Percentiles rank a stretch among this genome's conserved stretches.
Conservation (phyloP, 2,329 filamentous ascomycete species). For the Aspergillus sp. region DNA sequence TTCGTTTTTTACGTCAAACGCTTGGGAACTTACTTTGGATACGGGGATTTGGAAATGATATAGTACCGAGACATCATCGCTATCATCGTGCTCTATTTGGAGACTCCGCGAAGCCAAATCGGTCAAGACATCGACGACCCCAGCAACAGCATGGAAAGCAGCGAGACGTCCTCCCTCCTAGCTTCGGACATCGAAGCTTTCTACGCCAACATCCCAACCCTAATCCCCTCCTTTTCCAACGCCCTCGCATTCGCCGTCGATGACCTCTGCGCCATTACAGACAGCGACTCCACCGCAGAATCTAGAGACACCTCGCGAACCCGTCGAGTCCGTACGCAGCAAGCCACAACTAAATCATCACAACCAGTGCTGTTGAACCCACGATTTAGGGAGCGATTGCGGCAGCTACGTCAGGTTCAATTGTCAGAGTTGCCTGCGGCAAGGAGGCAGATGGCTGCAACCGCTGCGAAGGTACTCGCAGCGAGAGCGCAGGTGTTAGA, state of each 20-base stretch:
- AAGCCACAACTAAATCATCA: constrained; percentile 1
- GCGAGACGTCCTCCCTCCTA: constrained; percentile 22
- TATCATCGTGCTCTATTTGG: constrained; percentile 33
- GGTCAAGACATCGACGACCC: constrained; percentile 13
- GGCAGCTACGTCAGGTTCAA: constrained; percentile 23
- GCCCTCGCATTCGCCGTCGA: constrained; percentile 17
- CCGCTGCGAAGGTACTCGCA: constrained; percentile 28
- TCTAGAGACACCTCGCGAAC: constrained; percentile 9
- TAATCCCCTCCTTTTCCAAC: constrained; percentile 20
- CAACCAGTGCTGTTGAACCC: constrained; percentile 15
- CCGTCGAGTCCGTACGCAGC: constrained; percentile 7
- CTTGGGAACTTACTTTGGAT: background rate
- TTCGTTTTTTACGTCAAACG: too few species aligned
- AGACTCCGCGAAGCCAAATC: constrained; percentile 19
- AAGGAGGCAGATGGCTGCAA: constrained; percentile 28
- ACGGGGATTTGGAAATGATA: background rate
- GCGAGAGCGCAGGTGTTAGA: constrained; percentile 28
- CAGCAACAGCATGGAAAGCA: background rate
- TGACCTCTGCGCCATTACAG: constrained; percentile 22
- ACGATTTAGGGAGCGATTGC: constrained; percentile 22
- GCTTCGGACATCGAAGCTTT: constrained; percentile 30
- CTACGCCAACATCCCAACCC: constrained; percentile 21
- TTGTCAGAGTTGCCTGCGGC: constrained; percentile 27
- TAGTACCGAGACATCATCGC: constrained; percentile 30
- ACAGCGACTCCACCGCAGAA: constrained; percentile 6